Percentiles rank a stretch among this genome's conserved stretches.
phyloP scores from a whole-genome alignment of 2,329 filamentous ascomycete genomes.

The Coniella lustricola region DNA sequence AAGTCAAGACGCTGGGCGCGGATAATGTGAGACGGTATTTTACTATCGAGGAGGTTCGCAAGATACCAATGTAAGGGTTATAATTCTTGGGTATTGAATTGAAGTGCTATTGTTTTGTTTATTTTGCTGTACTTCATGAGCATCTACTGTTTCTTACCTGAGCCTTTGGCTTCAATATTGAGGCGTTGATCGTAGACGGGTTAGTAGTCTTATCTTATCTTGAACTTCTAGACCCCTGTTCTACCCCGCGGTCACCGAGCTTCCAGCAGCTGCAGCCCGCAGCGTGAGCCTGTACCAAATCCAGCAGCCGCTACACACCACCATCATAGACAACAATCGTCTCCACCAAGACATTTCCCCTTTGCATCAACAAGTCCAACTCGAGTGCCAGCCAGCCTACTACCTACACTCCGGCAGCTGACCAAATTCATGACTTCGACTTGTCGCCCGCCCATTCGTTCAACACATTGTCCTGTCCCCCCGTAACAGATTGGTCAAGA shows the following conservation, averaged over 20 bases:
- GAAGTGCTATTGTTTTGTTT: neutral
- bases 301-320: too few species aligned
- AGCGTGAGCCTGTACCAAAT: neutral
- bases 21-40: slow-evolving; percentile 86
- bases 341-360: too few species aligned
- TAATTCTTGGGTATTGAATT: neutral
- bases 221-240: neutral
- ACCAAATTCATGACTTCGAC: too few species aligned
- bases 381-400: too few species aligned
- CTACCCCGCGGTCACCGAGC: neutral
- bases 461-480: neutral
- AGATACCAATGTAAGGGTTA: slow-evolving; percentile 59
- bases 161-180: too few species aligned
- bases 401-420: too few species aligned
- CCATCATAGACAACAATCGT: too few species aligned
- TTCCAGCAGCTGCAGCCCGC: neutral
- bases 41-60: slow-evolving; percentile 65
- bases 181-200: too few species aligned
- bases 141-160: too few species aligned
- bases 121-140: neutral
- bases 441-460: too few species aligned
- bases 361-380: too few species aligned
- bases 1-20: slow-evolving; percentile 70
- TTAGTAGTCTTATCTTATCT: too few species aligned
- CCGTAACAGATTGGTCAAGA: neutral